Percentiles rank a stretch among this genome's conserved stretches.
phyloP scores from a whole-genome alignment of 495 filamentous ascomycete genomes.

The Rusavskia elegans region DNA sequence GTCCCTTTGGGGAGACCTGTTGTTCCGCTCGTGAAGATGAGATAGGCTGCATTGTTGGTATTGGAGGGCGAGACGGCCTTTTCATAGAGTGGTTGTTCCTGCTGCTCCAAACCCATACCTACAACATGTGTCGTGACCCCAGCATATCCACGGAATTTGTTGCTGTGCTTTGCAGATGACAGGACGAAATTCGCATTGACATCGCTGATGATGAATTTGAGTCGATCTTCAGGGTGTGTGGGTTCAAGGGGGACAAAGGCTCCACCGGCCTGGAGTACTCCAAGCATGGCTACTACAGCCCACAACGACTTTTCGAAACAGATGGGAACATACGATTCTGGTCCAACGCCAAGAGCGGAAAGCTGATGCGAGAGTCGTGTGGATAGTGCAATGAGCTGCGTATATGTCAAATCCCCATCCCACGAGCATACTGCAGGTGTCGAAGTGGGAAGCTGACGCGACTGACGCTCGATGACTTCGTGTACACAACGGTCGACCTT shows the following conservation, averaged over 20 bases:
- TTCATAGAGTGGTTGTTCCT: neutral
- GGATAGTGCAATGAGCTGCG: constrained; percentile 15
- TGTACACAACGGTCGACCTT: constrained; percentile 21
- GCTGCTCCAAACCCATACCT: neutral
- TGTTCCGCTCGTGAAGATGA: constrained; percentile 51
- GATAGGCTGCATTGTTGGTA: constrained; percentile 24
- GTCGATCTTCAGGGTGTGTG: constrained; percentile 16
- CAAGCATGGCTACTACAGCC: constrained; percentile 16
- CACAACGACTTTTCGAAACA: constrained; percentile 19
- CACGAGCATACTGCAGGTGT: constrained; percentile 10
- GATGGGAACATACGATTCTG: constrained; percentile 14
- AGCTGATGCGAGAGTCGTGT: constrained; percentile 8
- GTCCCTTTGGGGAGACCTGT: constrained; percentile 57
- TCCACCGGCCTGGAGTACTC: constrained; percentile 15
- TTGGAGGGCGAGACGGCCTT: neutral
- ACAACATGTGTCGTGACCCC: constrained; percentile 3
- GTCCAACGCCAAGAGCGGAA: constrained; percentile 6
- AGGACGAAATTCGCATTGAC: constrained; percentile 10
- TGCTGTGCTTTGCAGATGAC: neutral
- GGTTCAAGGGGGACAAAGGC: constrained; percentile 30
- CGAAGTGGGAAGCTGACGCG: neutral
- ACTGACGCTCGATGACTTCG: constrained; percentile 20
- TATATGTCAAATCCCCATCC: constrained; percentile 10
- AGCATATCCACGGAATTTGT: constrained; percentile 4
- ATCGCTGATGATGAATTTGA: constrained; percentile 13